phyloP scores from a whole-genome alignment of 495 filamentous ascomycete genomes.

The Penicillium coprophilum region DNA sequence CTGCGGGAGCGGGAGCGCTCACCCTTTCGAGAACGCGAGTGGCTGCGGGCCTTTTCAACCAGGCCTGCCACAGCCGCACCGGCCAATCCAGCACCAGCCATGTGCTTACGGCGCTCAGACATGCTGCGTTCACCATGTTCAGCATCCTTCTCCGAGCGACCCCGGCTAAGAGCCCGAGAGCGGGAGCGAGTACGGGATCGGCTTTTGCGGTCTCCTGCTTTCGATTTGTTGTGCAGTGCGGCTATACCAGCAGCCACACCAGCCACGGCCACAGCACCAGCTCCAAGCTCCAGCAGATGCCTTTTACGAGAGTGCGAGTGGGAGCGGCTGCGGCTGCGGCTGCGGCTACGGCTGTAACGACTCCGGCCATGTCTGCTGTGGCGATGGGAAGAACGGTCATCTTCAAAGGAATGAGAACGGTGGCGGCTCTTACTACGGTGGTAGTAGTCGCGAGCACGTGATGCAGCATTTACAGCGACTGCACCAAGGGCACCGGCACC shows the following conservation, averaged over 20 bases:
- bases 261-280: constrained; percentile 79
- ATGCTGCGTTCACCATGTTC: constrained; percentile 46
- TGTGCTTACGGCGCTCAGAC: constrained; percentile 64
- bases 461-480: constrained; percentile 73
- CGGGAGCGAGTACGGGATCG: constrained; percentile 59
- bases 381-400: constrained; percentile 43
- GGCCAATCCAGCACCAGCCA: constrained; percentile 76
- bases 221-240: constrained; percentile 64
- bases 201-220: constrained; percentile 67
- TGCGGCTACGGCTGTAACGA: constrained; percentile 24
- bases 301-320: constrained; percentile 56
- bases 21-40: constrained; percentile 60
- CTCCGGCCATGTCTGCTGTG: constrained; percentile 39
- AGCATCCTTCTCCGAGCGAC: constrained; percentile 30
- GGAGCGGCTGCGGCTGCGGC: constrained; percentile 51
- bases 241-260: constrained; percentile 61
- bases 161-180: constrained; percentile 45
- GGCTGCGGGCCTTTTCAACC: constrained; percentile 70
- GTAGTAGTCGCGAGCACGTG: constrained; percentile 71
- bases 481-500: constrained; percentile 82
- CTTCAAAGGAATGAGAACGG: constrained; percentile 50
- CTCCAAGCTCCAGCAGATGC: constrained; percentile 68
- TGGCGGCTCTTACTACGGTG: constrained; percentile 57
- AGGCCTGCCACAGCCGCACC: constrained; percentile 77
- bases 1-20: constrained; percentile 57